Evolutionary conservation across 305 asterid species (phyloP).

Genomic region (Fraxinus greggii): DNA sequence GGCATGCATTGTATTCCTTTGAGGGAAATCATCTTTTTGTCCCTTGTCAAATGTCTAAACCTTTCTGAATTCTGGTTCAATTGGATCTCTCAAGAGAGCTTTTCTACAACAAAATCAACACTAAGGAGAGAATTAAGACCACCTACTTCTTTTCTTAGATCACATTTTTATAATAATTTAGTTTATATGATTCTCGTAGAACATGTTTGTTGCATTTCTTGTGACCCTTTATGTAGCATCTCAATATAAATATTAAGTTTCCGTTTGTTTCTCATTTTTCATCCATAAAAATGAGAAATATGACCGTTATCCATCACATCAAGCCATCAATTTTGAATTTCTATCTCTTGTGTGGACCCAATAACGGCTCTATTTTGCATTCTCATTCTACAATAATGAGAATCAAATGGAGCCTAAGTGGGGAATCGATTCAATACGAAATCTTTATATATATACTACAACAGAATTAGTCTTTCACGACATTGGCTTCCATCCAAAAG

Average conservation of each 20-base stretch:
- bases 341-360: too few species aligned
- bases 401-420: too few species aligned
- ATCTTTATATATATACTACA: neutral
- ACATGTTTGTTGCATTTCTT: neutral
- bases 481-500: neutral
- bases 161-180: neutral
- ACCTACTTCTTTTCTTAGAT: neutral
- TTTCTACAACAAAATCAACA: slow-evolving; percentile 8
- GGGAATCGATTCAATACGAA: neutral
- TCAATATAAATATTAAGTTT: neutral
- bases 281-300: too few species aligned
- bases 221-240: neutral
- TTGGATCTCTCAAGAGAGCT: slow-evolving; percentile 14
- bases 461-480: neutral
- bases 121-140: neutral
- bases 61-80: slow-evolving; percentile 20
- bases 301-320: too few species aligned
- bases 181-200: too few species aligned
- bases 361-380: too few species aligned
- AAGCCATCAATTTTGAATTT: too few species aligned
- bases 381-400: too few species aligned
- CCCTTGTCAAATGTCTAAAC: slow-evolving; percentile 28
- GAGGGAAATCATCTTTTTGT: slow-evolving; percentile 27
- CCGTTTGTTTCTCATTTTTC: too few species aligned
- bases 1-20: slow-evolving; percentile 41